phyloP scores from a whole-genome alignment of 1,284 basidiomycete genomes.

The Fereydounia khargensis region DNA sequence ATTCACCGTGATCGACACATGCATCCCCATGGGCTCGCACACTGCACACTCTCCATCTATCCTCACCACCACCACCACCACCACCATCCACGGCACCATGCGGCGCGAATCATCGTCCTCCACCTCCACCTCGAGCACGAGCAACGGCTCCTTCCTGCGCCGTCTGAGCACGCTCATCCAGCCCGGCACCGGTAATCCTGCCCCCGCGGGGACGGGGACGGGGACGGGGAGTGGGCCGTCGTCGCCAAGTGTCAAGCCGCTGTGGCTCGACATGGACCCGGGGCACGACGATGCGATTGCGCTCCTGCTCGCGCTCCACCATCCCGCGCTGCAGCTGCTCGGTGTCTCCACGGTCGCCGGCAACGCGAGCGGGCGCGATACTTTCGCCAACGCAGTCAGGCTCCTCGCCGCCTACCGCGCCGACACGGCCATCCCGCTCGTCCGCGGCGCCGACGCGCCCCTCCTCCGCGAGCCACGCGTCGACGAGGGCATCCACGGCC shows the following conservation, averaged over 20 bases:
- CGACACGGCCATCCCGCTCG: conserved; percentile 22
- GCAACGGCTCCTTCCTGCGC: conserved; percentile 20
- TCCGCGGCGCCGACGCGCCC: conserved; percentile 43
- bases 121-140: too few relatives aligned
- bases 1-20: too few relatives aligned
- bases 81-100: too few relatives aligned
- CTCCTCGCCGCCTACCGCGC: conserved; percentile 38
- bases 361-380: conserved; percentile 37
- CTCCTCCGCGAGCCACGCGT: conserved; percentile 27
- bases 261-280: conserved; percentile 49
- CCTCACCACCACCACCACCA: too few relatives aligned
- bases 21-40: too few relatives aligned
- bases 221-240: conserved; percentile 1
- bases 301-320: conserved; percentile 38
- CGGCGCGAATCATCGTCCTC: neutral
- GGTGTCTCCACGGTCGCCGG: conserved; percentile 46
- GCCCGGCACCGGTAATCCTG: conserved; percentile 1
- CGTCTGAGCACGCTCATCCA: conserved; percentile 26
- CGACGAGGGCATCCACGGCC: conserved; percentile 45
- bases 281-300: conserved; percentile 51
- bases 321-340: conserved; percentile 32
- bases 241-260: conserved; percentile 14
- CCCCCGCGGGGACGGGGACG: conserved; percentile 4
- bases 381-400: conserved; percentile 39
- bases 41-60: too few relatives aligned